A percentile compares a stretch with the other conserved stretches of the same genome.
These are phyloP conservation scores for Paralagenidium karlingii DNA, from an alignment of 352 stramenopile species.

Conservation along the genomic window DNA sequence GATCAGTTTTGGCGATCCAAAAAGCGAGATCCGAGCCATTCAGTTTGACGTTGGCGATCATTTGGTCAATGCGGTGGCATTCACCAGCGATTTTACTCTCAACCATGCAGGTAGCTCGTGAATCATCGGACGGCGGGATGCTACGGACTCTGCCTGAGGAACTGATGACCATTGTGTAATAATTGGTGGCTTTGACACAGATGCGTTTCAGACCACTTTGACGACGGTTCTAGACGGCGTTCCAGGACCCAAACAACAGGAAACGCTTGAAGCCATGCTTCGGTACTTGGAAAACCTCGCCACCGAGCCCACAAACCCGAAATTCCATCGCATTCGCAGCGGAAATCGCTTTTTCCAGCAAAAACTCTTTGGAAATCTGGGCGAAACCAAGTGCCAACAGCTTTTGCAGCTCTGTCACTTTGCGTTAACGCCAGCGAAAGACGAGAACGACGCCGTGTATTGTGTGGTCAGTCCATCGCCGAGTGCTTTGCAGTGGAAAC, in stretches of 20 bases:
- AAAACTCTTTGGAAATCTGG: too few species aligned
- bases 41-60: conserved; percentile 53
- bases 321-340: conserved; percentile 57
- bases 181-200: not conserved
- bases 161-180: conserved; percentile 3
- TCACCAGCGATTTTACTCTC: conserved; percentile 11
- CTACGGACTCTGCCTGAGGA: conserved; percentile 10
- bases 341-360: conserved; percentile 75
- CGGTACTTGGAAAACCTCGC: conserved; percentile 65
- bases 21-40: conserved; percentile 45
- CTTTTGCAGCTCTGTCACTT: too few species aligned
- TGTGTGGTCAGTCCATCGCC: too few species aligned
- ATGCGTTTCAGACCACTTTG: conserved; percentile 8
- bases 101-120: too few species aligned
- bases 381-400: too few species aligned
- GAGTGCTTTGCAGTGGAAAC: too few species aligned
- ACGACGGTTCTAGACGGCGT: too few species aligned
- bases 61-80: conserved; percentile 35
- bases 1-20: conserved; percentile 8
- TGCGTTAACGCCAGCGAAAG: too few species aligned
- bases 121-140: conserved; percentile 3
- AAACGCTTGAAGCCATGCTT: conserved; percentile 4
- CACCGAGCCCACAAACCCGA: conserved; percentile 26
- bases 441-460: too few species aligned
- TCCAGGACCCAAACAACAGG: too few species aligned